phyloP scores from a whole-genome alignment of 805 yeast genomes.

The Sungouiozyma ichnusensis region DNA sequence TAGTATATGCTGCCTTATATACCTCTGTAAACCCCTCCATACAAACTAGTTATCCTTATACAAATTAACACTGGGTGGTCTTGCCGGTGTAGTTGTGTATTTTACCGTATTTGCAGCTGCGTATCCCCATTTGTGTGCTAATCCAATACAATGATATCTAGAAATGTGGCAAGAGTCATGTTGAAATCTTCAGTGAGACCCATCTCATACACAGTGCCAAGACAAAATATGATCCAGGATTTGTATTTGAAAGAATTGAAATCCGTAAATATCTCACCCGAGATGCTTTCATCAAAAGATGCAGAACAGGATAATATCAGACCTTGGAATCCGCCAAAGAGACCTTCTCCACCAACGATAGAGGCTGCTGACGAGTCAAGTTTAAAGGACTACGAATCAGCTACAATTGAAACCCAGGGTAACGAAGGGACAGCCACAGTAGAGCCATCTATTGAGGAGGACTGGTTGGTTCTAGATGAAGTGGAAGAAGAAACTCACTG shows the following conservation, averaged over 20 bases:
- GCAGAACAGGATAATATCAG: constrained; percentile 73
- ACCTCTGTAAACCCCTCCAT: no score
- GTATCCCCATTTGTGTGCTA: no score
- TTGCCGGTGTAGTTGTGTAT: no score
- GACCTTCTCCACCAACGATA: constrained; percentile 63
- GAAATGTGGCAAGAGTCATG: not conserved
- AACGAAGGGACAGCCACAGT: constrained; percentile 35
- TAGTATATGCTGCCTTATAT: no score
- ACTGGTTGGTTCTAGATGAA: constrained; percentile 76
- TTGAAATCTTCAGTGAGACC: constrained; percentile 2
- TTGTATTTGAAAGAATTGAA: constrained; percentile 80
- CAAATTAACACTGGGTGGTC: no score
- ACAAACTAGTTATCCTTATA: no score
- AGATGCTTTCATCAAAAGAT: constrained; percentile 37
- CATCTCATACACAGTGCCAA: constrained; percentile 1
- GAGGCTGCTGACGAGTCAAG: constrained; percentile 61
- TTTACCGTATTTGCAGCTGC: no score
- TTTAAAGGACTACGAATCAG: constrained; percentile 54
- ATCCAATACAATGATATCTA: not conserved
- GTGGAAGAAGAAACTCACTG: constrained; percentile 35
- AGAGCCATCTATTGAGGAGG: constrained; percentile 37
- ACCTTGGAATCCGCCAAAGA: constrained; percentile 72
- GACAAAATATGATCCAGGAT: constrained; percentile 56
- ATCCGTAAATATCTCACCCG: constrained; percentile 63
- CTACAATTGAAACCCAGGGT: constrained; percentile 65